These are phyloP conservation scores for Cyclotella baltica DNA, from an alignment of 108 stramenopile species.

Conservation along the genomic window DNA sequence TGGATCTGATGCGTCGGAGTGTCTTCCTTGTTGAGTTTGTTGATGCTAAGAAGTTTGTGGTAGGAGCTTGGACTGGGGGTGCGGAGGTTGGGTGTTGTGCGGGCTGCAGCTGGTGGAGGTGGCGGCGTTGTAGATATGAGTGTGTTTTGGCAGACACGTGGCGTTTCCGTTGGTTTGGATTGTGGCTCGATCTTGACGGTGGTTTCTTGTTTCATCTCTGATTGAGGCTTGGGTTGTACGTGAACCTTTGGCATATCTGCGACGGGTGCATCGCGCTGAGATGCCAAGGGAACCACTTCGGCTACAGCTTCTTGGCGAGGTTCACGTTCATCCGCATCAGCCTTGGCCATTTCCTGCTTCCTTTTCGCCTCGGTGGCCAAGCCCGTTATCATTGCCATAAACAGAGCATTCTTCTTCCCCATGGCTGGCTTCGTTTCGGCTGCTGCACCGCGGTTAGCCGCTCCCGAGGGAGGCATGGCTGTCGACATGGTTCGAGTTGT, in stretches of 20 bases:
- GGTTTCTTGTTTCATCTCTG: too few relatives aligned
- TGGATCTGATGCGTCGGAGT: neutral
- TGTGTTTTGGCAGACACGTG: neutral
- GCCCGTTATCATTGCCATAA: neutral
- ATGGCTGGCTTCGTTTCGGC: neutral
- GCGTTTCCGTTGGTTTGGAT: neutral
- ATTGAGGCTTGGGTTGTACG: too few relatives aligned
- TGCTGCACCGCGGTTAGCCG: neutral
- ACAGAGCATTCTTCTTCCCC: neutral
- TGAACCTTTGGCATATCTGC: neutral
- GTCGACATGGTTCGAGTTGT: too few relatives aligned
- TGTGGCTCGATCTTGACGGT: too few relatives aligned
- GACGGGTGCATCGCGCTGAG: neutral
- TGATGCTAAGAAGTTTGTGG: conserved; percentile 1
- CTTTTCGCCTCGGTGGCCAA: neutral
- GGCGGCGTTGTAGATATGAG: neutral
- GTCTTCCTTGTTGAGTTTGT: conserved; percentile 4
- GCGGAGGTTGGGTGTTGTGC: neutral
- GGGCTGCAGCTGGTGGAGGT: neutral
- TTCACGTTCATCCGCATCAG: neutral
- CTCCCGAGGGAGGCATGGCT: neutral
- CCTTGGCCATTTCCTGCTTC: neutral
- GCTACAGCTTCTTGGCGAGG: too few relatives aligned
- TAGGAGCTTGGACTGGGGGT: neutral
- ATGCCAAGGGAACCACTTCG: neutral